phyloP scores from a whole-genome alignment of 31 red algal genomes.

The Bonnemaisonia californica region DNA sequence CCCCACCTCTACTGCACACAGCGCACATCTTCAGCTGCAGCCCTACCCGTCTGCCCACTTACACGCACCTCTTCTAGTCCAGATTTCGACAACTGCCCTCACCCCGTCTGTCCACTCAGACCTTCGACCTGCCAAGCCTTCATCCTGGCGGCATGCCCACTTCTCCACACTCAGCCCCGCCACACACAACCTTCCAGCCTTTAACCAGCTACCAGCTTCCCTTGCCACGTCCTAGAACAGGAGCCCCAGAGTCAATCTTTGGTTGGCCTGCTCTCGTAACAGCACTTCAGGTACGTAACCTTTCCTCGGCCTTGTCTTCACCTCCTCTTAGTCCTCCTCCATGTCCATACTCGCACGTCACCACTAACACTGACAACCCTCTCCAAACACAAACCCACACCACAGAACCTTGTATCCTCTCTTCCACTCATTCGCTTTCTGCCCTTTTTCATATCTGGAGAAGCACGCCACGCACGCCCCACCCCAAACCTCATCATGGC shows the following conservation, averaged over 20 bases:
- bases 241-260: conserved; percentile 30
- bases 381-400: too few relatives aligned
- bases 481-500: not conserved
- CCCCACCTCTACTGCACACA: too few relatives aligned
- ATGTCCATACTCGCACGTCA: not conserved
- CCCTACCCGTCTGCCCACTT: too few relatives aligned
- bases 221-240: not conserved
- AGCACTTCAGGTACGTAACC: conserved; percentile 43
- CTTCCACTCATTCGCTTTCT: not conserved
- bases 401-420: not conserved
- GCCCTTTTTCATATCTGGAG: not conserved
- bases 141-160: not conserved
- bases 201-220: not conserved
- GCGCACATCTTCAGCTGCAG: too few relatives aligned
- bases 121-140: too few relatives aligned
- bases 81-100: too few relatives aligned
- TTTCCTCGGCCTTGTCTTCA: not conserved
- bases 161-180: not conserved
- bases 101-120: too few relatives aligned
- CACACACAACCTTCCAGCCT: not conserved
- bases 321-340: not conserved
- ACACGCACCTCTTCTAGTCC: too few relatives aligned
- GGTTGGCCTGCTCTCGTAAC: conserved; percentile 49
- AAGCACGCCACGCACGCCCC: not conserved
- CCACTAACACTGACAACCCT: not conserved